These are phyloP conservation scores for Diaporthe vaccinii DNA, from an alignment of 2,329 filamentous ascomycete genomes.

Conservation along the genomic window DNA sequence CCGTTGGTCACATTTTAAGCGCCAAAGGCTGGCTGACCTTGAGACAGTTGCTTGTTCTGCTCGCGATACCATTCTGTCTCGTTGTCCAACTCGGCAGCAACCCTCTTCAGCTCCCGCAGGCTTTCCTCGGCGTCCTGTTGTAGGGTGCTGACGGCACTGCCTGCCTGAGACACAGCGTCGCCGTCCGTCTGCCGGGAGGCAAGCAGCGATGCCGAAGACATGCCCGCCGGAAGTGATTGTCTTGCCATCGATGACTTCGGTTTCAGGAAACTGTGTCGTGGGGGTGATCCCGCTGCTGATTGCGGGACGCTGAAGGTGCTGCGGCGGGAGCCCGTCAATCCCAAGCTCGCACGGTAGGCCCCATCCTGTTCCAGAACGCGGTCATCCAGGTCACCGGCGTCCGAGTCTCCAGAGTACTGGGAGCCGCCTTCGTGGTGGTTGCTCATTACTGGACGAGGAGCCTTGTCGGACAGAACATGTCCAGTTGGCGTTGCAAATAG, in stretches of 20 bases:
- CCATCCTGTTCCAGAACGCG: conserved; percentile 40
- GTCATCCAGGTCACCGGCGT: conserved; percentile 37
- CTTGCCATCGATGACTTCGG: conserved; percentile 4
- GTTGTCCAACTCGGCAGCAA: conserved; percentile 61
- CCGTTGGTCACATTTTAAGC: conserved; percentile 50
- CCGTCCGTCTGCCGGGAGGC: conserved; percentile 18
- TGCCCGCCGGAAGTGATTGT: conserved; percentile 37
- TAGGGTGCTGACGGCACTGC: conserved; percentile 54
- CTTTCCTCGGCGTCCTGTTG: conserved; percentile 52
- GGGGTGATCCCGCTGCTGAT: conserved; percentile 36
- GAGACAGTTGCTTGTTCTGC: conserved; percentile 57
- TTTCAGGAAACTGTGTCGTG: conserved; percentile 32
- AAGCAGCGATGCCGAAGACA: conserved; percentile 30
- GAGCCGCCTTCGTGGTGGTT: conserved; percentile 33
- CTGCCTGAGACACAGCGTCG: conserved; percentile 46
- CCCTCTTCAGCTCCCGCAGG: conserved; percentile 57
- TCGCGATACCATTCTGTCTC: conserved; percentile 61
- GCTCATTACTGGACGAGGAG: conserved; percentile 27
- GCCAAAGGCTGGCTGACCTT: conserved; percentile 47
- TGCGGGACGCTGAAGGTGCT: conserved; percentile 33
- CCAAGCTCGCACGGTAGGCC: conserved; percentile 39
- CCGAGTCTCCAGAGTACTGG: conserved; percentile 40
- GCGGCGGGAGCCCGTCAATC: conserved; percentile 36
- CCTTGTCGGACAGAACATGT: conserved; percentile 39
- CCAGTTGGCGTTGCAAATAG: conserved; percentile 40